Percentiles rank a stretch among this genome's conserved stretches.
phyloP scores from a whole-genome alignment of 2,329 filamentous ascomycete genomes.

The Diaporthe capsici region DNA sequence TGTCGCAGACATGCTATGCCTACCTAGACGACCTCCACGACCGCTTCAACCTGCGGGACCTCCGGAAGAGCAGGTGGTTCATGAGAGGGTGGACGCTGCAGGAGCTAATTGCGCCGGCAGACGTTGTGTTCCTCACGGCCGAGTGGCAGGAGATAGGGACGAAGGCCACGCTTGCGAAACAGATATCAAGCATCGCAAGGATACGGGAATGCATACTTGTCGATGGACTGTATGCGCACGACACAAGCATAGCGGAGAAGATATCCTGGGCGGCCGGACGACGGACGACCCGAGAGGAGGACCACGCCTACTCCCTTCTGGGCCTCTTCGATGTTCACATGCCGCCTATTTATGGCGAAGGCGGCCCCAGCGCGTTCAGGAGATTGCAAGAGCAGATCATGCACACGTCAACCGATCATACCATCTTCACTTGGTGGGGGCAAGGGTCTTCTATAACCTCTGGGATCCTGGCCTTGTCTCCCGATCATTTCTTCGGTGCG shows the following conservation, averaged over 20 bases:
- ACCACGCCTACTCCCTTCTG: constrained; percentile 22
- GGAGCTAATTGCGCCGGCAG: constrained; percentile 18
- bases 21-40: constrained; percentile 32
- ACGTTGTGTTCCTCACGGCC: constrained; percentile 22
- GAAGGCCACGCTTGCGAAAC: neutral
- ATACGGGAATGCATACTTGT: constrained; percentile 23
- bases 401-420: constrained; percentile 12
- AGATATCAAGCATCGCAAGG: constrained; percentile 11
- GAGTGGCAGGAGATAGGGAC: constrained; percentile 31
- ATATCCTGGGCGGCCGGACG: constrained; percentile 31
- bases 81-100: constrained; percentile 28
- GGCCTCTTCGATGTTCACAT: constrained; percentile 36
- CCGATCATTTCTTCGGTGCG: constrained; percentile 9
- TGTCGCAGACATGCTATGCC: constrained; percentile 33
- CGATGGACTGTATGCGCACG: constrained; percentile 15
- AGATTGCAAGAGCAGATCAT: constrained; percentile 25
- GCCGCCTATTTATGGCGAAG: constrained; percentile 42
- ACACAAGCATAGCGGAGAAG: constrained; percentile 19
- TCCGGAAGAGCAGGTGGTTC: constrained; percentile 30
- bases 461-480: constrained; percentile 19
- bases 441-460: constrained; percentile 19
- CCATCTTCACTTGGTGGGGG: constrained; percentile 29
- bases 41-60: constrained; percentile 14
- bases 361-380: constrained; percentile 16
- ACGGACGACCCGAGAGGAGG: constrained; percentile 15